Conservation (phyloP, 2,329 filamentous ascomycete genomes). For the Fonsecaea multimorphosa region DNA sequence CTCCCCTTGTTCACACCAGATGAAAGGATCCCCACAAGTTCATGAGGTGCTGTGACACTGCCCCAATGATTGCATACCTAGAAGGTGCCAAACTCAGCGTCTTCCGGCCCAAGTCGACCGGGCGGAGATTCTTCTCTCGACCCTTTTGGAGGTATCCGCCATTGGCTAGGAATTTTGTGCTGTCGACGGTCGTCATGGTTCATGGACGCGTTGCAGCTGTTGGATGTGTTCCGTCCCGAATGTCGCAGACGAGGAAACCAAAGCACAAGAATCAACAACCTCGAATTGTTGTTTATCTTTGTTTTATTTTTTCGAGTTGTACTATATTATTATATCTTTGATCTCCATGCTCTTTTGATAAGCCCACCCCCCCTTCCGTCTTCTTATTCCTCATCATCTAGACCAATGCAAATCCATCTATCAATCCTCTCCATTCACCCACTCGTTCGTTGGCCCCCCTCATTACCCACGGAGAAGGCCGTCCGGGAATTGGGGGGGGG, state of each 20-base stretch:
- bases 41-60: not conserved
- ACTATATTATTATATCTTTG: not conserved
- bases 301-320: too few relatives aligned
- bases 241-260: too few relatives aligned
- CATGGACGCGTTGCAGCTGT: not conserved
- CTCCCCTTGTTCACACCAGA: not conserved
- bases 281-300: too few relatives aligned
- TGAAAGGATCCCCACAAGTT: not conserved
- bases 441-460: too few relatives aligned
- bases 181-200: conserved; percentile 52
- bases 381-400: not conserved
- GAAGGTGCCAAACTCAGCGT: conserved; percentile 33
- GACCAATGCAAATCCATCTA: not conserved
- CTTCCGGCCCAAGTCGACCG: conserved; percentile 31
- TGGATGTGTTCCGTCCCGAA: not conserved
- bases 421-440: too few relatives aligned
- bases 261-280: too few relatives aligned
- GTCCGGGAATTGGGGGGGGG: not conserved
- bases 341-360: not conserved
- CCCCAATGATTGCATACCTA: conserved; percentile 18
- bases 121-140: conserved; percentile 29
- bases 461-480: conserved; percentile 3
- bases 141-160: conserved; percentile 38
- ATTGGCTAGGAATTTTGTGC: conserved; percentile 39
- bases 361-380: too few relatives aligned